Percentiles rank a stretch among this genome's conserved stretches.
Evolutionary conservation across 2,329 filamentous ascomycete species (phyloP).

Genomic region (Ceratocystis papillata): DNA sequence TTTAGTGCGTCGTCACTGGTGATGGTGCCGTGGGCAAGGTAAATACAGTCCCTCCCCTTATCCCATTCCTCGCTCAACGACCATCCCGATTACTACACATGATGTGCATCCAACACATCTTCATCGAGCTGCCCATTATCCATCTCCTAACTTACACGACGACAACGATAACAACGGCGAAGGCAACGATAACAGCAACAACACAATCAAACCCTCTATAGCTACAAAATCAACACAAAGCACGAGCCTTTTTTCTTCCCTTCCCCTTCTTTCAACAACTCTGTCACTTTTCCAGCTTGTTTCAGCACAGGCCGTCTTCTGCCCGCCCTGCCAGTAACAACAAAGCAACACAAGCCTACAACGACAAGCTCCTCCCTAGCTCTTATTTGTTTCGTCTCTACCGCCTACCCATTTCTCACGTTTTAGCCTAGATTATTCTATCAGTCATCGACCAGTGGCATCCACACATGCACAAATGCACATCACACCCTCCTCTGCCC

Average conservation of each 20-base stretch:
- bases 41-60: conserved; percentile 31
- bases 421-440: background rate
- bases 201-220: background rate
- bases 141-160: background rate
- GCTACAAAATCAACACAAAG: conserved; percentile 15
- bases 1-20: conserved; percentile 92
- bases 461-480: background rate
- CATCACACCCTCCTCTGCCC: background rate
- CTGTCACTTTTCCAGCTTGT: conserved; percentile 6
- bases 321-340: background rate
- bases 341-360: too few species aligned
- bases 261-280: background rate
- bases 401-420: background rate
- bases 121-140: too few species aligned
- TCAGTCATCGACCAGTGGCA: too few species aligned
- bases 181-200: background rate
- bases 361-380: background rate
- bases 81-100: too few species aligned
- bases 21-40: conserved; percentile 99
- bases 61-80: conserved; percentile 11
- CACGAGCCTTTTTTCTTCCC: conserved; percentile 16
- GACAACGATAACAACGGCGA: background rate
- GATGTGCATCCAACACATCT: too few species aligned
- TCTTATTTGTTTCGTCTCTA: background rate
- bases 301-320: conserved; percentile 18